Base-by-base conservation (phyloP, 306 rosid species). In the barrel medic (Medicago truncatula) region DNA sequence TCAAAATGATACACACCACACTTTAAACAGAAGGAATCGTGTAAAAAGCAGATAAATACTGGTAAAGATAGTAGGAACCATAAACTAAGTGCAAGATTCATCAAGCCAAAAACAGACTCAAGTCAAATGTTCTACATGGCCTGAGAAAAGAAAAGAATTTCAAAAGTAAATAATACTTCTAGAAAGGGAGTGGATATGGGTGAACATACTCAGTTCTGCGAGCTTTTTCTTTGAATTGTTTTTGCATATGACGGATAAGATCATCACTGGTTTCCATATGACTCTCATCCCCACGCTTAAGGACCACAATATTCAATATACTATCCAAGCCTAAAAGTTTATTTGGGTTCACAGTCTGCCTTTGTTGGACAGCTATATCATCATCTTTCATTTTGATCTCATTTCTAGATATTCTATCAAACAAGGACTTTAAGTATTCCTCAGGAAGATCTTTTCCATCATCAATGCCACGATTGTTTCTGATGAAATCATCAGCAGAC, bases 341-440 rank as follows among this genome's bases (percentile, higher is more conserved):
- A 83, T 89, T 96, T 68, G 97, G 77, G 85, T 88, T 96, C 73
- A 87, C 83, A 53, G 91, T 80, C 85, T 92, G 97, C 61, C 81
- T 92, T 83, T 88, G 96, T 78, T 89, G 97, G 50, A 84, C 83
- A 85, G 96, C 86, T 82, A 89, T 80, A 60, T 90, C 89, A 78
- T 85, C 84, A 21, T 88, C 99, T 84, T 96, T 96, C 99, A 96
- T 92, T 88, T 96, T 96, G 83, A 96, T 96, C 86, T 96, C 99
- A 80, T 82, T 90, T 88, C 87, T 90, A 74, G 97, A 88, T 83
- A 96, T 88, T 79, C 99, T 83, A 60, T 89, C 98, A 88, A 79
- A 96, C 79, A 96, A 75, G 36, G 97, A 88, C 86, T 91, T 90
- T 90, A 96, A 57, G 85, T 90, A 87, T 81, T 87, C 97, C 82